Percentiles rank a stretch among this genome's conserved stretches.
Evolutionary conservation across 2,329 filamentous ascomycete genomes (phyloP).

Genomic region (Talaromyces verruculosus): DNA sequence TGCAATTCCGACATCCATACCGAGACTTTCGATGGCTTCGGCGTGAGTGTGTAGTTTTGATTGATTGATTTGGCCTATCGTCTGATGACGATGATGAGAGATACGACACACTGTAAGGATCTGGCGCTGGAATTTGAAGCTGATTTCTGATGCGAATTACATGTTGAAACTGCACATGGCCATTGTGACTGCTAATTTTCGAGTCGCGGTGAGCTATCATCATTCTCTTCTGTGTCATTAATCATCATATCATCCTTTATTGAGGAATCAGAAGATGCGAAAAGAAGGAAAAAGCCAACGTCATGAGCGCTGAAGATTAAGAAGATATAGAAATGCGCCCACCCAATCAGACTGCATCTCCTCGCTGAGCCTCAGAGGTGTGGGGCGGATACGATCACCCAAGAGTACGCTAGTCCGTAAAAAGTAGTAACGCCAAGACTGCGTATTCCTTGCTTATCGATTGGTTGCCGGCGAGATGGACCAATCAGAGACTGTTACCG

Average conservation of each 20-base stretch:
- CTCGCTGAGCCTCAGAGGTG: not conserved
- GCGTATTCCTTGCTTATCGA: not conserved
- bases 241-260: not conserved
- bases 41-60: not conserved
- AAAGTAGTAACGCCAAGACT: not conserved
- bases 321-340: not conserved
- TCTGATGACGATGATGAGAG: not conserved
- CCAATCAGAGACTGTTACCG: not conserved
- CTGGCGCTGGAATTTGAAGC: too few species aligned
- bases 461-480: not conserved
- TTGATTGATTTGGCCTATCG: not conserved
- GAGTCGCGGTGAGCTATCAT: not conserved
- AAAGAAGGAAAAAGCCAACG: not conserved
- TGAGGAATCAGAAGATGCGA: not conserved
- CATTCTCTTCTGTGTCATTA: not conserved
- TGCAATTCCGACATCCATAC: slow-evolving; percentile 22
- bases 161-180: not conserved
- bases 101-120: not conserved
- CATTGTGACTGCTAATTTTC: not conserved
- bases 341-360: not conserved
- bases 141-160: not conserved
- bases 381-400: not conserved
- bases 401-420: not conserved
- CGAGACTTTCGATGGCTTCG: slow-evolving; percentile 21
- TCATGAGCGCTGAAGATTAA: not conserved